These are phyloP conservation scores for Amaranthus palmeri DNA, from an alignment of 148 eudicot genomes.

Conservation along the genomic window DNA sequence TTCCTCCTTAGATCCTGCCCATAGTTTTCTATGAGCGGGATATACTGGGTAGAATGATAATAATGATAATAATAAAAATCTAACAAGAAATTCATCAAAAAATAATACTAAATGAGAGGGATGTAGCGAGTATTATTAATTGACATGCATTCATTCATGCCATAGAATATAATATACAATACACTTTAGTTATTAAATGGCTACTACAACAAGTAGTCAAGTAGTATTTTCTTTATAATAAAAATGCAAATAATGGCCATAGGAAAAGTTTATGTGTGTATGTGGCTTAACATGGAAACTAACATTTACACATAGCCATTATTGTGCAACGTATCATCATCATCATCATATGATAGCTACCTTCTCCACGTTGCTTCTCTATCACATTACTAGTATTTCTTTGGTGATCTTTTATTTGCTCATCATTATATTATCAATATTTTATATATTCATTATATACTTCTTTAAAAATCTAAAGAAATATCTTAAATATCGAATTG, in stretches of 20 bases:
- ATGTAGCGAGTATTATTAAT: too few species aligned
- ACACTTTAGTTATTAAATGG: too few species aligned
- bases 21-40: too few species aligned
- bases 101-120: too few species aligned
- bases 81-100: too few species aligned
- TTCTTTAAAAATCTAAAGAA: background rate
- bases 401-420: background rate
- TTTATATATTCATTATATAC: background rate
- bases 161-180: too few species aligned
- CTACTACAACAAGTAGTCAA: too few species aligned
- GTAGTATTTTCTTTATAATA: too few species aligned
- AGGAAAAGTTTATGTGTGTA: background rate
- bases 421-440: background rate
- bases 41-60: too few species aligned
- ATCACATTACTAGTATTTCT: slow-evolving; percentile 16
- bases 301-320: slow-evolving; percentile 7
- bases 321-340: slow-evolving; percentile 2
- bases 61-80: too few species aligned
- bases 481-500: background rate
- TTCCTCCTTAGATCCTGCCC: too few species aligned
- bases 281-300: slow-evolving; percentile 5
- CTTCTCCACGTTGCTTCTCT: slow-evolving; percentile 16
- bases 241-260: background rate
- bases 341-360: slow-evolving; percentile 17
- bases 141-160: too few species aligned